Conservation (phyloP, 139 green algal genomes). For the Zygnema circumcarinatum region DNA sequence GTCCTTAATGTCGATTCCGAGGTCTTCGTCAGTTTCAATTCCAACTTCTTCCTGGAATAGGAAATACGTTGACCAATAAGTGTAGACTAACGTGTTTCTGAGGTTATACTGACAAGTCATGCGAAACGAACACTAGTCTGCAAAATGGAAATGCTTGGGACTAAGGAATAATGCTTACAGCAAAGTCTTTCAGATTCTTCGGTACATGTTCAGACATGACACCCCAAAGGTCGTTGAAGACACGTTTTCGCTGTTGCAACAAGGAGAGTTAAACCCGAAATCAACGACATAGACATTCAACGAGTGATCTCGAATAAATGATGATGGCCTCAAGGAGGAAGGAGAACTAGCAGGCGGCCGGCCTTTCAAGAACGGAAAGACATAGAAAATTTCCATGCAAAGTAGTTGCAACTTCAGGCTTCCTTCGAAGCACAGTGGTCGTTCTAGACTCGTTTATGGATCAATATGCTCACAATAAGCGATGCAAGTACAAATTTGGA, state of each 20-base stretch:
- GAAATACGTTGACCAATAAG: conserved; percentile 21
- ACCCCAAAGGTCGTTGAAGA: conserved; percentile 61
- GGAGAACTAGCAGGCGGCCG: too few species aligned
- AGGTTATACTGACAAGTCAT: conserved; percentile 30
- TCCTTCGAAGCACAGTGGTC: too few species aligned
- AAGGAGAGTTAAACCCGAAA: background rate
- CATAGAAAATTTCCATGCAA: too few species aligned
- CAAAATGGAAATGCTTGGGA: too few species aligned
- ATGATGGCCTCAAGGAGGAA: background rate
- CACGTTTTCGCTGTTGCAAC: conserved; percentile 58
- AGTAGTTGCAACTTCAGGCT: too few species aligned
- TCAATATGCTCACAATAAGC: too few species aligned
- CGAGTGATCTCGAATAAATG: conserved; percentile 20
- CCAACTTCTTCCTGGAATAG: conserved; percentile 58
- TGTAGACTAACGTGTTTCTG: conserved; percentile 44
- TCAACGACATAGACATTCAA: background rate
- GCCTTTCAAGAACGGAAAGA: too few species aligned
- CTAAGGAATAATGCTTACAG: conserved; percentile 45
- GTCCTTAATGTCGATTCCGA: conserved; percentile 37
- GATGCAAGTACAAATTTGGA: background rate
- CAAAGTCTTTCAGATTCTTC: conserved; percentile 55
- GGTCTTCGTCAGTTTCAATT: conserved; percentile 59
- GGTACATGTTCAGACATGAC: conserved; percentile 57
- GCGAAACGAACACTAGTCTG: too few species aligned
- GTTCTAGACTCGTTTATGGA: too few species aligned